Evolutionary conservation across 2,329 filamentous ascomycete genomes (phyloP), one percentile per base, ranked within the genome.

Genomic region (Penicillium brasilianum): DNA sequence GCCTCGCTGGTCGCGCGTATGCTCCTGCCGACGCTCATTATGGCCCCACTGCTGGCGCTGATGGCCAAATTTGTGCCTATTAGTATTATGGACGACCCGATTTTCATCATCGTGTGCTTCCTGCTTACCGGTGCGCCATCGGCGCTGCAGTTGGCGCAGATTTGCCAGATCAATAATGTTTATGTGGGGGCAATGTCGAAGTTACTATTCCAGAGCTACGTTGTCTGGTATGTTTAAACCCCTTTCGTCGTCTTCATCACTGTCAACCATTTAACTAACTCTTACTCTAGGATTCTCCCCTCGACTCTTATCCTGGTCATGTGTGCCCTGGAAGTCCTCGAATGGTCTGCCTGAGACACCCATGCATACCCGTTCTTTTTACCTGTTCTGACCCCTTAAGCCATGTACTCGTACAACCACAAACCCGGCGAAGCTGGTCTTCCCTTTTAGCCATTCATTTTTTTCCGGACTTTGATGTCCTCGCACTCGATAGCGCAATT

Each of bases 21-120:
- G 95, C 76, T 98, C 7, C 83, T 99, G 4, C 95, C 95, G 0
- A 97, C 92, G 0, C 72, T 96, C 43, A 86, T 97, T 76, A 98
- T 98, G 92, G 91, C 93, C 0, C 95, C 95, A 2, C 81, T 98
- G 49, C 81, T 99, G 37, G 94, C 94, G 0, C 65, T 98, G 16
- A 85, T 90, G 49, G 95, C 95, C 61, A 98, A 97, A 75, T 97
- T 89, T 72, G 86, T 97, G 28, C 92, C 92, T 2, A 85, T 99
- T 72, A 96, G 91, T 81, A 98, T 99, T 69, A 83, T 99, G 36
- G 95, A 96, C 74, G 95, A 99, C 74, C 95, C 95, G 10, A 99
- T 99, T 71, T 99, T 99, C 77, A 89, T 99, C 68, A 92, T 99
- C 68, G 95, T 99, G 37, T 97, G 93, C 80, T 99, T 98, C 84